phyloP scores from a whole-genome alignment of 2,329 filamentous ascomycete genomes.

The Sporothrix variecibatus region DNA sequence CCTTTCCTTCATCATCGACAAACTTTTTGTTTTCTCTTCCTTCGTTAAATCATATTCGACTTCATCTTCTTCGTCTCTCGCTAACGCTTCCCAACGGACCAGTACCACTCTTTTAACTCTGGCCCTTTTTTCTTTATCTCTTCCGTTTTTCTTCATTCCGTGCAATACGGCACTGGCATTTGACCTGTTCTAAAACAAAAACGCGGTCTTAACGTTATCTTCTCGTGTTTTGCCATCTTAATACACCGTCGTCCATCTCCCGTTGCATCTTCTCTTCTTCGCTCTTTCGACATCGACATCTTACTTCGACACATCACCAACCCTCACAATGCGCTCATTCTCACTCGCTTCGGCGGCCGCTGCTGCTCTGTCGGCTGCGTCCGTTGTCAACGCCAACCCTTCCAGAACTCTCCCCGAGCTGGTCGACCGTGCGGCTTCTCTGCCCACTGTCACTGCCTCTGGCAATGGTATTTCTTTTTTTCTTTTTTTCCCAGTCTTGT shows the following conservation, averaged over 20 bases:
- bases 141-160: background rate
- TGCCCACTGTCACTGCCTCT: constrained; percentile 55
- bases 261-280: constrained; percentile 19
- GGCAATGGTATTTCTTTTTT: constrained; percentile 54
- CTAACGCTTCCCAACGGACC: background rate
- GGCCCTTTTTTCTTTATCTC: background rate
- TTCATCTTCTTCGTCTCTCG: constrained; percentile 23
- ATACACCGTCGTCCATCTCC: background rate
- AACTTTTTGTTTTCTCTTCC: constrained; percentile 12
- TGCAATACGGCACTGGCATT: background rate
- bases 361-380: constrained; percentile 50
- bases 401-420: constrained; percentile 52
- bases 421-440: constrained; percentile 50
- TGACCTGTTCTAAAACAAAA: background rate
- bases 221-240: background rate
- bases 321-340: constrained; percentile 51
- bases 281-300: background rate
- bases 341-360: constrained; percentile 50
- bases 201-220: constrained; percentile 5
- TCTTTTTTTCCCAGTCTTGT: background rate
- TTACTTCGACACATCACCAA: background rate
- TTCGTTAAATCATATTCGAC: background rate
- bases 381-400: constrained; percentile 49
- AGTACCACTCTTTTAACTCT: background rate
- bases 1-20: background rate